Evolutionary conservation across 2,329 filamentous ascomycete species (phyloP), one percentile per base, ranked within the genome.

Genomic region (Alternaria conjuncta): DNA sequence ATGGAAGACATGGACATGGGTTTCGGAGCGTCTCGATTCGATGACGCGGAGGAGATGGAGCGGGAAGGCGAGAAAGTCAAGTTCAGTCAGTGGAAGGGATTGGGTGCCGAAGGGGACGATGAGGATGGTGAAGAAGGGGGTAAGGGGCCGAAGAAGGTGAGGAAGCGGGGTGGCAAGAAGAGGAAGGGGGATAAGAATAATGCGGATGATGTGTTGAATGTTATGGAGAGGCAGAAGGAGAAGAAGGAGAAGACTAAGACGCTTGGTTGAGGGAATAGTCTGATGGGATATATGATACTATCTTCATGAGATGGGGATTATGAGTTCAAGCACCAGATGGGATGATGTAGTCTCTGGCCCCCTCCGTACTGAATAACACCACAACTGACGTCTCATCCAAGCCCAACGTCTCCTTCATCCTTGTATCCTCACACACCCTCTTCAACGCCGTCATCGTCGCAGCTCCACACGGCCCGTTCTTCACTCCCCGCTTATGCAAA

Each of bases 1-100:
- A 89, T 94, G 51, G 90, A 95, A 61, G 95, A 99, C 80, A 87
- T 99, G 82, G 96, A 99, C 75, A 88, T 98, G 85, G 95, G 94
- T 64, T 98, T 99, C 75, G 96, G 96, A 32, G 92, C 90, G 20
- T 96, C 91, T 75, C 87, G 95, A 26, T 90, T 93, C 73, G 94
- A 92, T 57, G 96, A 97, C 74, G 94, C 94, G 54, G 94, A 94
- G 63, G 94, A 97, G 67, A 87, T 91, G 67, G 92, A 94, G 44
- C 77, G 83, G 81, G 76, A 84, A 11, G 80, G 79, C 0, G 76
- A 83, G 46, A 89, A 86, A 69, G 82, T 93, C 66, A 92, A 92
- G 81, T 79, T 94, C 58, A 89, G 88, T 43, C 82, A 88, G 72
- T 92, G 92, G 84, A 84, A 82, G 57, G 82, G 80, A 3, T 60